Evolutionary conservation across 1,139 yeast species (phyloP), one percentile per base, ranked within the genome.

Genomic region (Pichia cactophila): DNA sequence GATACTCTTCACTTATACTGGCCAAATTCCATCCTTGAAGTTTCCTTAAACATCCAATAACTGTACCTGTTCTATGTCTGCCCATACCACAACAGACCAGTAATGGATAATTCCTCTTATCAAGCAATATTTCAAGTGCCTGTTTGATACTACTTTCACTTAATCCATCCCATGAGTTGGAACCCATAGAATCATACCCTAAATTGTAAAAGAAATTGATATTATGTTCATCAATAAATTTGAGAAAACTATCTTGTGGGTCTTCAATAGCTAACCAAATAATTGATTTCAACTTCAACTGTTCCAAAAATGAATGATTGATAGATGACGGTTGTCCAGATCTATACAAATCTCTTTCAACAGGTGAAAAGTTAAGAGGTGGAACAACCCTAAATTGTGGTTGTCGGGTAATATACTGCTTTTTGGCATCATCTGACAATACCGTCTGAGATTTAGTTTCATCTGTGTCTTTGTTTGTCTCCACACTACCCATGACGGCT

Each of bases 71-170:
- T 54, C 97, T 75, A 65, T 92, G 97, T 57, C 97, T 73, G 0
- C 98, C 98, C 97, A 90, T 90, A 12, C 97, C 96, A 62, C 97
- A 92, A 66, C 97, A 90, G 8, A 89, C 92, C 46, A 92, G 69
- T 54, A 90, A 60, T 0, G 98, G 97, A 60, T 87, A 86, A 62
- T 83, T 80, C n/a, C 77, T 74, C 55, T 74, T 75, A 59, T 86
- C 78, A 48, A 83, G 78, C 37, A 90, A 83, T 43, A 88, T 74
- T 56, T 83, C 86, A 54, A 90, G 69, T 0, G 97, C 95, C 54
- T 80, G 82, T 35, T 79, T 78, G 45, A 90, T 89, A 33, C 95
- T 82, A 39, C 78, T 74, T 61, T 89, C 96, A 33, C 89, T 86
- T 42, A 92, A 72, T n/a, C 96, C 92, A 67, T 92, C 97, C 98